phyloP scores from a whole-genome alignment of 306 rosid genomes.

The Vigna hirtella region DNA sequence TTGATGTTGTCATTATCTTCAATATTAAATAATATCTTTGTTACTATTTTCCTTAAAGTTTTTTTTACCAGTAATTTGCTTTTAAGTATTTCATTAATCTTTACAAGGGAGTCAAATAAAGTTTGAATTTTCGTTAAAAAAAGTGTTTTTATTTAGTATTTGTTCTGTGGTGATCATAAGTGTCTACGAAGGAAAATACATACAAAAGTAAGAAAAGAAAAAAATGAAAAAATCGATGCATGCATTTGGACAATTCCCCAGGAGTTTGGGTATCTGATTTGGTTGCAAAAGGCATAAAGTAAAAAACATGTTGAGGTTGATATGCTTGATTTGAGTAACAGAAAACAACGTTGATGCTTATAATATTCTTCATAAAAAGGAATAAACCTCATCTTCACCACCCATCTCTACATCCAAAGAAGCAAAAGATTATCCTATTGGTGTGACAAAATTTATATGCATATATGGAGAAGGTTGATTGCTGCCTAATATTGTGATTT shows the following conservation, averaged over 20 bases:
- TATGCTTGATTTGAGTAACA: conserved; percentile 17
- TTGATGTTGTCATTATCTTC: neutral
- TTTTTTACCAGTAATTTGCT: no score
- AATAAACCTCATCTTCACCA: conserved; percentile 49
- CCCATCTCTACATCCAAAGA: conserved; percentile 29
- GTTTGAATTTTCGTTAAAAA: neutral
- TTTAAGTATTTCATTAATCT: neutral
- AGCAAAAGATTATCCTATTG: neutral
- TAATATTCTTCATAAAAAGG: conserved; percentile 40
- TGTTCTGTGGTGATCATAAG: neutral
- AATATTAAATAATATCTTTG: neutral
- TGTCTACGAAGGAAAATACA: neutral
- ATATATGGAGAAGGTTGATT: neutral
- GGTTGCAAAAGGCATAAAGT: conserved; percentile 23
- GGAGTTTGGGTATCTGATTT: conserved; percentile 38
- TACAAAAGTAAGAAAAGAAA: neutral
- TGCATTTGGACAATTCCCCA: neutral
- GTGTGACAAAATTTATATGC: neutral
- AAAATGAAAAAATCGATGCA: neutral
- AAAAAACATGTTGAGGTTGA: conserved; percentile 18
- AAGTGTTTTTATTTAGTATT: neutral
- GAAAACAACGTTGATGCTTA: conserved; percentile 25
- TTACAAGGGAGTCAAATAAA: no score
- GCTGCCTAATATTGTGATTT: conserved; percentile 2
- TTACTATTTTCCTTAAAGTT: neutral